Evolutionary conservation across 352 stramenopile genomes (phyloP).

Genomic region (Phytopythium sindhum): DNA sequence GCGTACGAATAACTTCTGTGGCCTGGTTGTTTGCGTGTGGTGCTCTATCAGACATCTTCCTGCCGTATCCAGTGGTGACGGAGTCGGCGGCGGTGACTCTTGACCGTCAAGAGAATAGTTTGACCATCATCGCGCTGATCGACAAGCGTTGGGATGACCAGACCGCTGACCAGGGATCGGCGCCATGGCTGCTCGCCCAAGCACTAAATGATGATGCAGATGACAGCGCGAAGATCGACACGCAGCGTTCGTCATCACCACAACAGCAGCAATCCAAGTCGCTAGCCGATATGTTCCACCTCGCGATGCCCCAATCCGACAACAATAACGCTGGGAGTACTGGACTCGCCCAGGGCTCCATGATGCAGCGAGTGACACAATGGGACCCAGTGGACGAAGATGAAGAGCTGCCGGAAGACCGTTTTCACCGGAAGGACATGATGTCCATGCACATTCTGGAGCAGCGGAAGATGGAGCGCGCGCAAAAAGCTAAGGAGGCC

Average conservation of each 20-base stretch:
- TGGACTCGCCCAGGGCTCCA: constrained; percentile 1
- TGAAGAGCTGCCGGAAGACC: constrained; percentile 75
- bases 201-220: constrained; percentile 38
- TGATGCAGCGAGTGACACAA: constrained; percentile 13
- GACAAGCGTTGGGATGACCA: constrained; percentile 48
- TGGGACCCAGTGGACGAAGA: constrained; percentile 73
- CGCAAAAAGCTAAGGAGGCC: constrained; percentile 57
- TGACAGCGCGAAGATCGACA: neutral
- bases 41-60: constrained; percentile 33
- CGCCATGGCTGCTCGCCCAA: constrained; percentile 60
- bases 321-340: neutral
- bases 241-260: neutral
- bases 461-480: constrained; percentile 52
- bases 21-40: neutral
- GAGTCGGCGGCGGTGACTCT: constrained; percentile 33
- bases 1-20: neutral
- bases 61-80: constrained; percentile 60
- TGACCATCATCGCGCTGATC: constrained; percentile 39
- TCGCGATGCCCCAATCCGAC: constrained; percentile 23
- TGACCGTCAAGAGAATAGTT: constrained; percentile 22
- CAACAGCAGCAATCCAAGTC: constrained; percentile 33
- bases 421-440: constrained; percentile 79
- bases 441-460: constrained; percentile 87
- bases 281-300: constrained; percentile 68
- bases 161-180: constrained; percentile 49